Base-by-base conservation (phyloP, 169 alveolate species). In the Babesia ovata region DNA sequence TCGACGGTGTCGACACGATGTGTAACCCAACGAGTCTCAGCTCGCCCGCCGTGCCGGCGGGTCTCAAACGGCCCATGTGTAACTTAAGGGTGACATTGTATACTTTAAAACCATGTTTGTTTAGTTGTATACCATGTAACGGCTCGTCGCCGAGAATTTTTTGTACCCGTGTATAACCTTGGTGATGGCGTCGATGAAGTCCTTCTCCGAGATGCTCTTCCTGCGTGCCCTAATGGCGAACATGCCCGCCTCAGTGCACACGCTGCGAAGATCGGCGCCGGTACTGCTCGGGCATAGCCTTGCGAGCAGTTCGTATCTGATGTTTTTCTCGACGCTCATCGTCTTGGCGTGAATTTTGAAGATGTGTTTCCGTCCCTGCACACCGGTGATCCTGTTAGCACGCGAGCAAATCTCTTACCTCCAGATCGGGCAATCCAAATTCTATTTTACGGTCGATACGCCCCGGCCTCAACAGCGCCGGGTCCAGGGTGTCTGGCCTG, bases 191-290 rank as follows among this genome's bases (percentile, higher is more conserved):
- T 97, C 99, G 65, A 96, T 79, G 46, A 97, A 91, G 72, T 98
- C 99, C 90, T 95, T 95, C 86, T 96, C 99, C 39, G 98, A 88
- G 72, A 98, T 96, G 49, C 97, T 95, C 95, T 98, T 97, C 84
- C 99, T 91, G 81, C 99, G 94, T 11, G 99, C 99, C 74, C 99
- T 95, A 59, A 98, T 97, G 17, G 99, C 99, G 74, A 96, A 96
- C 99, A 98, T 97, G 26, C 99, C 99, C 45, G 99, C 99, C 85
- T 98, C 99, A 9, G 99, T 97, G 85, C 99, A 97, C 39, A 98
- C 99, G 60, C 98, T 91, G 88, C 99, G 93, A 61, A 97, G 91
- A 76, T 98, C 99, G 12, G 99, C 99, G 14, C 99, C 99, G 21
- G 99, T 97, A 78, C 99, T 92, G 86, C 97, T 98, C 26, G 99